phyloP scores from a whole-genome alignment of 257 asterid genomes.

The Solanum phureja region DNA sequence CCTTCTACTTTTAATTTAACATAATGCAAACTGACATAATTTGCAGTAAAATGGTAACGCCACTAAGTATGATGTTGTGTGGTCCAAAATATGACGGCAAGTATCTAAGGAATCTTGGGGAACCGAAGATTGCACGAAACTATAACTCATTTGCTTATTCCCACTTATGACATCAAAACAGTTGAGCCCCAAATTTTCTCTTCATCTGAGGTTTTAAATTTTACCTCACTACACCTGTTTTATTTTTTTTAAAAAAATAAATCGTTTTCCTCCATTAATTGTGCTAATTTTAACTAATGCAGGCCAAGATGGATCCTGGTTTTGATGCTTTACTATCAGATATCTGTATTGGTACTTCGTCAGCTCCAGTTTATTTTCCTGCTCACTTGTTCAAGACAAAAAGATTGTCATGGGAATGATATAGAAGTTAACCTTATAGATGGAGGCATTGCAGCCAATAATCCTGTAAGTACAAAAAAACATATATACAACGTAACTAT shows the following conservation, averaged over 20 bases:
- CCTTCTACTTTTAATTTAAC: not conserved
- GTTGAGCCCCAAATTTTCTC: slow-evolving; percentile 17
- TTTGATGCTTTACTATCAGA: slow-evolving; percentile 31
- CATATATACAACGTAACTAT: too few relatives aligned
- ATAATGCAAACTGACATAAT: not conserved
- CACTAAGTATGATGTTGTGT: not conserved
- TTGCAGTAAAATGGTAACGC: not conserved
- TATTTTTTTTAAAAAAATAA: not conserved
- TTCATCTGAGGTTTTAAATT: slow-evolving; percentile 2
- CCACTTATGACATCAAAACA: slow-evolving; percentile 15
- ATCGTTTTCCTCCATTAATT: not conserved
- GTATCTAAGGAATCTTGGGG: slow-evolving; percentile 8
- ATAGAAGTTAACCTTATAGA: not conserved
- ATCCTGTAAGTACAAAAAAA: too few relatives aligned
- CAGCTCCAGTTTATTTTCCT: slow-evolving; percentile 38
- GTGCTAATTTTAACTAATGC: not conserved
- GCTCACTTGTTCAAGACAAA: not conserved
- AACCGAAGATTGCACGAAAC: slow-evolving; percentile 4
- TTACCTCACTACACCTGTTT: not conserved
- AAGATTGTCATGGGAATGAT: slow-evolving; percentile 7
- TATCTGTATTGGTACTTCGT: slow-evolving; percentile 37
- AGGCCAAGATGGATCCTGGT: slow-evolving; percentile 11
- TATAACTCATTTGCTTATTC: slow-evolving; percentile 17
- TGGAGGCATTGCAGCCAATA: not conserved
- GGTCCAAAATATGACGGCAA: slow-evolving; percentile 33